These are phyloP conservation scores for Claviceps monticola DNA, from an alignment of 2,329 filamentous ascomycete genomes.

Conservation along the genomic window DNA sequence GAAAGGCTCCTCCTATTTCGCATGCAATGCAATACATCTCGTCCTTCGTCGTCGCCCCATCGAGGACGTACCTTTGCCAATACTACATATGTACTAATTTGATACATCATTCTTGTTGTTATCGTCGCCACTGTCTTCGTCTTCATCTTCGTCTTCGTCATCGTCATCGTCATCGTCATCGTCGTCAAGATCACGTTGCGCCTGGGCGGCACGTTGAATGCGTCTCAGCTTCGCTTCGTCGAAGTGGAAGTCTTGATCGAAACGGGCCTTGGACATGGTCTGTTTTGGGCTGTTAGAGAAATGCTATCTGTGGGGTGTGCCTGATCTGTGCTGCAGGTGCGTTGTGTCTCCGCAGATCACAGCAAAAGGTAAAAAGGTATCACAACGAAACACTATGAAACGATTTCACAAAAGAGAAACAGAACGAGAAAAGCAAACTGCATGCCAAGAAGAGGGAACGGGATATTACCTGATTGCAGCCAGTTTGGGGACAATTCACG, in stretches of 20 bases:
- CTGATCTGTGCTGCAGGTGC: background rate
- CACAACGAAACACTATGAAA: background rate
- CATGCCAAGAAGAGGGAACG: background rate
- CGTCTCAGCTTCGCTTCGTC: conserved; percentile 43
- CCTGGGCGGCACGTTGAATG: conserved; percentile 39
- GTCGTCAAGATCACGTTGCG: conserved; percentile 23
- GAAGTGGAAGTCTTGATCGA: conserved; percentile 36
- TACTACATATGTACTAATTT: too few relatives aligned
- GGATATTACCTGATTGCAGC: conserved; percentile 44
- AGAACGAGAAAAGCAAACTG: too few relatives aligned
- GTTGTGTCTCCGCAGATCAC: background rate
- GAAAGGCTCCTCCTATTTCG: too few relatives aligned
- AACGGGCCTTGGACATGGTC: conserved; percentile 28
- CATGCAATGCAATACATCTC: too few relatives aligned
- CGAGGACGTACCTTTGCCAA: too few relatives aligned
- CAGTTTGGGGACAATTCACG: conserved; percentile 49
- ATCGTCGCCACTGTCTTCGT: background rate
- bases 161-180: conserved; percentile 20
- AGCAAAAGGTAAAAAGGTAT: too few relatives aligned
- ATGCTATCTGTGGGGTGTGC: background rate
- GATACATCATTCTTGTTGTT: too few relatives aligned
- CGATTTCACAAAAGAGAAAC: background rate
- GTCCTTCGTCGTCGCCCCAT: too few relatives aligned
- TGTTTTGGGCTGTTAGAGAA: conserved; percentile 13
- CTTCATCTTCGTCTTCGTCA: background rate